Evolutionary conservation across 129 eudicot genomes (phyloP), one percentile per base, ranked within the genome.

Genomic region (Chrysanthemum makinoi): DNA sequence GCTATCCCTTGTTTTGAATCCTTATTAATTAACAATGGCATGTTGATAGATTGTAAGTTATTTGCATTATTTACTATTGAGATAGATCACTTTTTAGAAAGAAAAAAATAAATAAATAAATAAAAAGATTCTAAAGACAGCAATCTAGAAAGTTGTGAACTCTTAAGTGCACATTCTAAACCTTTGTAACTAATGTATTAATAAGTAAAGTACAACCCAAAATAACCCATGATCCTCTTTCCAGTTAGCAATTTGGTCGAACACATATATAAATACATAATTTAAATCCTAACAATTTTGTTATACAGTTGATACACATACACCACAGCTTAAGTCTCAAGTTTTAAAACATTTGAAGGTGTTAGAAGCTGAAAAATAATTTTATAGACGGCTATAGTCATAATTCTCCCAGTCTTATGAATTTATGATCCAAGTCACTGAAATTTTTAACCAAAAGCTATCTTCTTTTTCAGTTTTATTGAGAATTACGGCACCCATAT

Each of bases 401-500:
- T 50, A 18, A 33, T 62, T 64, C 24, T 63, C 53, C 53, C 12
- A 33, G 52, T 8, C 46, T 39, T 39, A 39, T 39, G 46, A 39
- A 35, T 6, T 6, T 39, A 39, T 39, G 46, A 39, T 46, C 51
- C 15, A 43, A 72, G 18, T 52, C 6, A 52, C 18, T 52, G 8
- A 52, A 13, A 52, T 52, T 13, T 52, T 52, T 72, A 51, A 33
- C n/a, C 2, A 3, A 19, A 18, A 10, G 72, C 65, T 5, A 35
- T 62, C 59, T 62, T 61, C 46, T 39, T 80, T 80, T 76, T 52
- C 96, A 91, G 97, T 88, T 91, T 91, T 70, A 91, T 91, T 66
- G 97, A 91, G 74, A 91, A 81, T 72, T 91, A 84, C 59, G 97
- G 97, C 66, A 91, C 97, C 65, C 94, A 91, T 77, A 86, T 91